Base-by-base conservation (phyloP, 768 basidiomycete genomes). In the Agaricus blazei region DNA sequence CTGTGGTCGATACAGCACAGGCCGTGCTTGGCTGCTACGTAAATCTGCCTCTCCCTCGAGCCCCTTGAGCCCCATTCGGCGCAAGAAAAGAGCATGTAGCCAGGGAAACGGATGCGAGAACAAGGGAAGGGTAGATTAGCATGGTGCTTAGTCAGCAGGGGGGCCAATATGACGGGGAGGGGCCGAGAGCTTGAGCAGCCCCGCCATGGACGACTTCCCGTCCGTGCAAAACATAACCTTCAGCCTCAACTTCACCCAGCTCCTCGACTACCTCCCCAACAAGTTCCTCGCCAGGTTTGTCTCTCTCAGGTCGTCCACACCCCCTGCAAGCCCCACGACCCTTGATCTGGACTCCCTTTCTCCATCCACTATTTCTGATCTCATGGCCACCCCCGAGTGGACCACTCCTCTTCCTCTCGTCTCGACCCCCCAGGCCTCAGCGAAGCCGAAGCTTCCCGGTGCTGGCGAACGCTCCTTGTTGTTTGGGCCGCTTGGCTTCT, bases 401-500 rank as follows among this genome's bases (percentile, higher is more conserved):
- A 59, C 61, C 7, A 49, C 57, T 5, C 61, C 49, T 27, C 36
- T 55, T 27, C 11, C 54, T 15, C n/a, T 48, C 26, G 46, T 52
- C 36, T 44, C 57, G 29, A 46, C 49, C 40, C 12, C 45, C 31
- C 46, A 48, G 23, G 15, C 48, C 9, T 37, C 28, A 40, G 27
- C 29, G 44, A 53, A 49, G 29, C 36, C 46, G 23, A 49, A 47
- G 23, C 19, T 36, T 28, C 40, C 31, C 34, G 14, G 37, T 28
- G 28, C 57, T 2, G 51, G 48, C 27, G 42, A 61, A 24, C 26
- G 61, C 9, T 45, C 56, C 9, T 24, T 58, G 14, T 63, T 84
- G 44, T 83, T 85, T 0, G 84, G 83, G 0, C 85, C 84, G 0
- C 86, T 82, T 78, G 83, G 77, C 0, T 90, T 91, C 72, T 73